Base-by-base conservation (phyloP, 169 alveolate genomes). In the Nephromyces sp. region DNA sequence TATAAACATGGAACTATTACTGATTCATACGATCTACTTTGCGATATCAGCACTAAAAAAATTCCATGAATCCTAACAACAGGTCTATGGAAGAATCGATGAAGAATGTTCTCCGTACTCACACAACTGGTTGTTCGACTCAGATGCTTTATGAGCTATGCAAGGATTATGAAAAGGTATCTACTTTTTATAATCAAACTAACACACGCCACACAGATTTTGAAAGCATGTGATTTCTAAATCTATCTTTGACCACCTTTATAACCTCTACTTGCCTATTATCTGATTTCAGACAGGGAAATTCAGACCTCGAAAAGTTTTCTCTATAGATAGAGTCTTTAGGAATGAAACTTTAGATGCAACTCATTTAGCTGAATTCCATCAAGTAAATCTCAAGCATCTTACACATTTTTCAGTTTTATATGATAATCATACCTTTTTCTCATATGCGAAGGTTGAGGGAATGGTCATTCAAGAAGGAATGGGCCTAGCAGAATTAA, bases 361-460 rank as follows among this genome's bases (percentile, higher is more conserved):
- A 22, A 98, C 99, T 3, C 99, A 98, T 84, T 88, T 98, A 62
- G 99, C 99, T 28, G 99, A 98, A 86, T 98, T 98, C 89, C 99
- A 98, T 82, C 98, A 98, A 86, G 90, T 89, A 67, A 27, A 27
- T 35, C 6, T 27, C 63, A 1, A 27, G 31, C 24, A 5, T 27
- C 28, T 24, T 64, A 61, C 35, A 3, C 32, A 15, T 15, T n/a
- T n/a, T n/a, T n/a, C n/a, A n/a, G n/a, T n/a, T n/a, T n/a, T n/a
- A n/a, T n/a, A n/a, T n/a, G n/a, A n/a, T n/a, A n/a, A n/a, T n/a
- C n/a, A n/a, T n/a, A 43, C n/a, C 57, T 15, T 43, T 43, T 43
- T 15, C n/a, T 43, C 57, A 43, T 43, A 43, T 43, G 57, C n/a
- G 57, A 69, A 76, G 82, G 92, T 92, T 29, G 97, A 93, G 85